Evolutionary conservation across 352 stramenopile genomes (phyloP).

Genomic region (Vaucheria bursata): DNA sequence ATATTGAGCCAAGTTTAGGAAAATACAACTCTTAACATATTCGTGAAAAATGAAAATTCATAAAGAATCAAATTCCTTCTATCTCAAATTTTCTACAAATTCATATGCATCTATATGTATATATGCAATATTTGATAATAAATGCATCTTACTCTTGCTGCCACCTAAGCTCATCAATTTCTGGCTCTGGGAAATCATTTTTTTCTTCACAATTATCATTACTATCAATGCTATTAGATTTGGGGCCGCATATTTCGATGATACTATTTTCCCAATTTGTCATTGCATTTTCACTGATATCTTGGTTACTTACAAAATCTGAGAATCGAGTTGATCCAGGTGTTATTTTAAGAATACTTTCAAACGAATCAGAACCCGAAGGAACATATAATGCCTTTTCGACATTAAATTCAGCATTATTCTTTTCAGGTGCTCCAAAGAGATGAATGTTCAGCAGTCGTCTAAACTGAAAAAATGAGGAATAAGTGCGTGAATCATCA

Average conservation of each 20-base stretch:
- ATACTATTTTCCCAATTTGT: constrained; percentile 19
- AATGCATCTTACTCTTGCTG: constrained; percentile 43
- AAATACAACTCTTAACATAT: too few relatives aligned
- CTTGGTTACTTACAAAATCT: constrained; percentile 22
- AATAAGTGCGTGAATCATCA: background rate
- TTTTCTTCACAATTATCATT: background rate
- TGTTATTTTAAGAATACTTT: constrained; percentile 24
- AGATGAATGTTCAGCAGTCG: background rate
- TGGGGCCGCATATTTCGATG: constrained; percentile 14
- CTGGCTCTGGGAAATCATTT: constrained; percentile 19
- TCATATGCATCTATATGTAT: too few relatives aligned
- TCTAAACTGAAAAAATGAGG: constrained; percentile 34
- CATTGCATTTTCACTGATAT: constrained; percentile 19
- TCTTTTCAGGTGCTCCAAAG: background rate
- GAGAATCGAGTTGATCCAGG: constrained; percentile 11
- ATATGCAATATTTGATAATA: too few relatives aligned
- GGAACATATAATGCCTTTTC: constrained; percentile 17
- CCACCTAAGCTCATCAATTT: constrained; percentile 28
- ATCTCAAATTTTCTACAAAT: too few relatives aligned
- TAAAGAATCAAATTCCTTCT: too few relatives aligned
- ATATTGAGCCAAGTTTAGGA: too few relatives aligned
- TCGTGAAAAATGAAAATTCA: too few relatives aligned
- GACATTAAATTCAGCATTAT: constrained; percentile 15
- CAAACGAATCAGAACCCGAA: constrained; percentile 22
- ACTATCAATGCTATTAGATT: background rate